Conservation (phyloP, 352 stramenopile genomes). For the Blastocystis sp. region DNA sequence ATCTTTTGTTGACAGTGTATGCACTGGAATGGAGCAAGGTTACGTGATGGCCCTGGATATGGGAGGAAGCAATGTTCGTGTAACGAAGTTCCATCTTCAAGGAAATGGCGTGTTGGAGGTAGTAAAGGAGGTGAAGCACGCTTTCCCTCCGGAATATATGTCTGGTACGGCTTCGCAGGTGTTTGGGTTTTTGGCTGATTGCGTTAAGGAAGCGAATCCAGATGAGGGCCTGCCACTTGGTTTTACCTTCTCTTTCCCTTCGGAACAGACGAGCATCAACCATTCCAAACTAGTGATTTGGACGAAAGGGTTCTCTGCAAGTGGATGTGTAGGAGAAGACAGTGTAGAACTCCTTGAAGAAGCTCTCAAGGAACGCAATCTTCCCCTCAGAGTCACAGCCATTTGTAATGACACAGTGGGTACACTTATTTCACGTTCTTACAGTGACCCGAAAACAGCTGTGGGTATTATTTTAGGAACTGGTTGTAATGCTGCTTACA, state of each 20-base stretch:
- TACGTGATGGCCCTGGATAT: constrained; percentile 42
- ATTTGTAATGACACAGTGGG: constrained; percentile 73
- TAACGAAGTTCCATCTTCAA: background rate
- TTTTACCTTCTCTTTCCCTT: constrained; percentile 73
- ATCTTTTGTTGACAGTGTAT: constrained; percentile 40
- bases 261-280: constrained; percentile 69
- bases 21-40: constrained; percentile 36
- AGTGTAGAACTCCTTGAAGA: constrained; percentile 69
- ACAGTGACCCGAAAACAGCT: constrained; percentile 66
- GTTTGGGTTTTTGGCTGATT: constrained; percentile 32
- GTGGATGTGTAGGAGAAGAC: constrained; percentile 70
- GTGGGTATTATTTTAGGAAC: constrained; percentile 73
- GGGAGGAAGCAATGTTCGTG: constrained; percentile 38
- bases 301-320: constrained; percentile 71
- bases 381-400: constrained; percentile 66
- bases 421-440: constrained; percentile 70
- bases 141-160: constrained; percentile 28
- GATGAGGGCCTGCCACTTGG: constrained; percentile 29
- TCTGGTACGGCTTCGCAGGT: constrained; percentile 37
- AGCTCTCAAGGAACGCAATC: constrained; percentile 56
- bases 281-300: constrained; percentile 70
- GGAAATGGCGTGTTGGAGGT: constrained; percentile 48
- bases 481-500: constrained; percentile 72
- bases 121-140: constrained; percentile 49
- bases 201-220: constrained; percentile 27